These are phyloP conservation scores for Adenanthera pavonina DNA, from an alignment of 306 rosid species.

Conservation along the genomic window DNA sequence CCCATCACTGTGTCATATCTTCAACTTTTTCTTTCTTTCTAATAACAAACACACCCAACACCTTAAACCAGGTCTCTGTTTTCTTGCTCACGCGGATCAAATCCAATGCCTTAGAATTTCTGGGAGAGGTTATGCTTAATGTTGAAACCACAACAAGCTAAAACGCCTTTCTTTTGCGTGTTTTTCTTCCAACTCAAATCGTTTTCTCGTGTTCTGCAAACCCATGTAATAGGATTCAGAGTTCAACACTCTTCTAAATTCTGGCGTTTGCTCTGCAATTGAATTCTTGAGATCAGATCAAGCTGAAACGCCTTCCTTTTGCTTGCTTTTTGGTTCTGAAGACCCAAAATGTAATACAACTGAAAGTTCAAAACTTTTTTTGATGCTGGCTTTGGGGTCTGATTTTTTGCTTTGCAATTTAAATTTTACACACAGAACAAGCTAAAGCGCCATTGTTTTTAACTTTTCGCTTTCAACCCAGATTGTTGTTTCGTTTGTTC, in stretches of 20 bases:
- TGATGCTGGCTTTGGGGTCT: neutral
- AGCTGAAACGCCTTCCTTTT: neutral
- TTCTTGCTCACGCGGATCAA: neutral
- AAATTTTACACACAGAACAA: neutral
- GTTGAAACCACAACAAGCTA: too few species aligned
- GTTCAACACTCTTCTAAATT: neutral
- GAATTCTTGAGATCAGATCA: neutral
- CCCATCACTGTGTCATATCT: conserved; percentile 35
- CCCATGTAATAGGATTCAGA: too few species aligned
- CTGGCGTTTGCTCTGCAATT: neutral
- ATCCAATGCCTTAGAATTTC: neutral
- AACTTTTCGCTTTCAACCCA: too few species aligned
- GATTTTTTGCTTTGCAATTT: neutral
- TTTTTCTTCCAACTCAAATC: too few species aligned
- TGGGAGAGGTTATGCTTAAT: too few species aligned
- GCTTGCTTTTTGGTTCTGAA: neutral
- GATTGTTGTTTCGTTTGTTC: neutral
- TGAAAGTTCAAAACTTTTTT: neutral
- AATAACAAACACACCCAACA: neutral
- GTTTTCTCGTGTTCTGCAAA: too few species aligned
- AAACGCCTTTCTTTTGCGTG: too few species aligned
- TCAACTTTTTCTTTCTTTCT: neutral
- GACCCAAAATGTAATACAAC: neutral
- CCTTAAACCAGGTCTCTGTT: neutral
- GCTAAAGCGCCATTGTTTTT: neutral